Conservation (phyloP, 805 yeast species). For the Zygosaccharomyces kombuchaensis region DNA sequence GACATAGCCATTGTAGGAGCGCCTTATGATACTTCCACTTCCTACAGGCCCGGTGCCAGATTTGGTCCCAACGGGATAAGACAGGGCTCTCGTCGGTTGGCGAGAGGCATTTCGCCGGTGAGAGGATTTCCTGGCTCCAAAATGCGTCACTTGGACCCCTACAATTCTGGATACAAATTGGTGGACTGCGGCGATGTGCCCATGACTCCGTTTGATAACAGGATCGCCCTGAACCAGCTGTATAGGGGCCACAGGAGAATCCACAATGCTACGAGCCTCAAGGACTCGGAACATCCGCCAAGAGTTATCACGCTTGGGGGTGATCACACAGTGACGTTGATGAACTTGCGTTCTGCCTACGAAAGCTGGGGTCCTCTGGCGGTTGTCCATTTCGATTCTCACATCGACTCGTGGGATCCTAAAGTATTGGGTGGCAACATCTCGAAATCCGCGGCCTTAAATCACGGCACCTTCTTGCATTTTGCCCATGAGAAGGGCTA, state of each 20-base stretch:
- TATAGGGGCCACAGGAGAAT: slow-evolving; percentile 50
- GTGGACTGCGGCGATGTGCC: slow-evolving; percentile 61
- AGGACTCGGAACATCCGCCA: slow-evolving; percentile 30
- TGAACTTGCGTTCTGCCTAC: slow-evolving; percentile 48
- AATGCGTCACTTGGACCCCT: slow-evolving; percentile 42
- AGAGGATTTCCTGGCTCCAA: slow-evolving; percentile 38
- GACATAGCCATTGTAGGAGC: slow-evolving; percentile 59
- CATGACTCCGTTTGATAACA: slow-evolving; percentile 56
- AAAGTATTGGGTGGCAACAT: slow-evolving; percentile 54
- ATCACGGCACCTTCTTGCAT: slow-evolving; percentile 65
- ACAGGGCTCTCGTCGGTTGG: slow-evolving; percentile 43
- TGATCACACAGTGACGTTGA: slow-evolving; percentile 54
- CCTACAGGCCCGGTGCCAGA: slow-evolving; percentile 54
- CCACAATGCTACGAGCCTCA: slow-evolving; percentile 35
- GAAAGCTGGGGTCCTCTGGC: slow-evolving; percentile 46
- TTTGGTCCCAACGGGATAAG: slow-evolving; percentile 56
- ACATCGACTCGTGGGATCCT: slow-evolving; percentile 67
- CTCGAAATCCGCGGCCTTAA: slow-evolving; percentile 48
- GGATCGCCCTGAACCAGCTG: slow-evolving; percentile 52
- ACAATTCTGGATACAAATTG: slow-evolving; percentile 37
- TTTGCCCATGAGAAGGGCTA: slow-evolving; percentile 63
- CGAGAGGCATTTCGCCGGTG: slow-evolving; percentile 41
- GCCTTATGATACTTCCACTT: slow-evolving; percentile 55
- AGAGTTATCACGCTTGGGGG: slow-evolving; percentile 55
- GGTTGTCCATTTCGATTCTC: slow-evolving; percentile 63